Percentiles rank a stretch among this genome's conserved stretches.
phyloP scores from a whole-genome alignment of 441 rosid genomes.

The Euphorbia celastroides region DNA sequence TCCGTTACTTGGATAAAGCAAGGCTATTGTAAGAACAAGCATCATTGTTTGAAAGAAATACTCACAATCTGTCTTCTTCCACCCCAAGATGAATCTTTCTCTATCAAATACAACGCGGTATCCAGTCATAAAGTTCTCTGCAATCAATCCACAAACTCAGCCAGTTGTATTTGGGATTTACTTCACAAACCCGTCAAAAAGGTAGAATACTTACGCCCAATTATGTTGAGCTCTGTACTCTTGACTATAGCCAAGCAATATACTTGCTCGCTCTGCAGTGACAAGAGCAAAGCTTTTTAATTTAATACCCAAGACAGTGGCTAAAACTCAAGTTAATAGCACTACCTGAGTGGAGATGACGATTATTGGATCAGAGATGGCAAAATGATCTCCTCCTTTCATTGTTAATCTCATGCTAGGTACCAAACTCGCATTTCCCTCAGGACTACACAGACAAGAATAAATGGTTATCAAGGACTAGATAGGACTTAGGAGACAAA shows the following conservation, averaged over 20 bases:
- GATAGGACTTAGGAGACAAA: neutral
- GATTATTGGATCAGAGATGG: constrained; percentile 55
- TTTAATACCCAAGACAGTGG: neutral
- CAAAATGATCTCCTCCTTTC: constrained; percentile 70
- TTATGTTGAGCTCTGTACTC: constrained; percentile 73
- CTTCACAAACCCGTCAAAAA: neutral
- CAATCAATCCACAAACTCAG: constrained; percentile 11
- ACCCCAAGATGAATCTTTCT: constrained; percentile 63
- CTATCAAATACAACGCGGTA: constrained; percentile 70
- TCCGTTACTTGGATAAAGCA: neutral
- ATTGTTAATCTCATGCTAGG: constrained; percentile 68
- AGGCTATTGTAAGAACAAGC: neutral
- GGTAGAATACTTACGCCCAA: constrained; percentile 63
- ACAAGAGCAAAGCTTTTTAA: constrained; percentile 6
- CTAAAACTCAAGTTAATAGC: neutral
- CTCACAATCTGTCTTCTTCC: constrained; percentile 81
- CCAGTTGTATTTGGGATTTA: neutral
- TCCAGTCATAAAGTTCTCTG: constrained; percentile 87
- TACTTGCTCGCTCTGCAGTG: constrained; percentile 46
- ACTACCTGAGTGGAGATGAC: constrained; percentile 47
- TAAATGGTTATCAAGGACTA: constrained; percentile 6
- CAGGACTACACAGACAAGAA: constrained; percentile 37
- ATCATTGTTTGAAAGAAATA: constrained; percentile 2
- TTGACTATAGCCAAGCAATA: constrained; percentile 79
- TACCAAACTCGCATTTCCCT: constrained; percentile 43